Evolutionary conservation across 768 basidiomycete genomes (phyloP).

Genomic region (Cystobasidium tubakii): DNA sequence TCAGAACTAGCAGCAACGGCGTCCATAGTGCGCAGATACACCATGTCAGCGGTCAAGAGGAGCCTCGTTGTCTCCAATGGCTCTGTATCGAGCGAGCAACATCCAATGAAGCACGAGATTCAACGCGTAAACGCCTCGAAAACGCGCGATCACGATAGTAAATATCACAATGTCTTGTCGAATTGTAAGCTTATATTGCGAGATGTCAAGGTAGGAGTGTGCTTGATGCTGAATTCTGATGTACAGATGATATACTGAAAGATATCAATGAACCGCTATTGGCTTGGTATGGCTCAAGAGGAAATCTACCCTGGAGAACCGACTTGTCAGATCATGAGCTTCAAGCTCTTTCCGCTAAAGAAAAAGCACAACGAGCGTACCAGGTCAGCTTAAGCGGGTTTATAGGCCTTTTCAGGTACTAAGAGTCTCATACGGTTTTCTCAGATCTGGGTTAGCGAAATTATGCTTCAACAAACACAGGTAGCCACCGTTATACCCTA

Average conservation of each 20-base stretch:
- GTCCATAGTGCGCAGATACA: neutral
- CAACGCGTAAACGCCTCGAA: conserved; percentile 20
- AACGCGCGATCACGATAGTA: conserved; percentile 22
- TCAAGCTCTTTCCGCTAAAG: conserved; percentile 55
- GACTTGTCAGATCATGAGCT: conserved; percentile 56
- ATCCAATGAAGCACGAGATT: conserved; percentile 1
- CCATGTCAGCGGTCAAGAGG: conserved; percentile 35
- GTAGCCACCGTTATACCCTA: conserved; percentile 90
- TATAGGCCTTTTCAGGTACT: neutral
- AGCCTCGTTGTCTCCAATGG: neutral
- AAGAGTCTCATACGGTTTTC: conserved; percentile 50
- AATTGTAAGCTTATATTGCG: neutral
- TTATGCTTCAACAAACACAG: conserved; percentile 96
- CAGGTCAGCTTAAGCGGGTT: conserved; percentile 56
- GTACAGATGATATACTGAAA: conserved; percentile 11
- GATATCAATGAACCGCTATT: conserved; percentile 22
- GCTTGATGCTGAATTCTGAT: neutral
- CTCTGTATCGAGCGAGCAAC: neutral
- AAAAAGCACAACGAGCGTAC: conserved; percentile 78
- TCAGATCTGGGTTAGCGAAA: conserved; percentile 73
- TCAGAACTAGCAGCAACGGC: neutral
- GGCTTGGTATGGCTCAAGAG: conserved; percentile 46
- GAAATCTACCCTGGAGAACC: conserved; percentile 88
- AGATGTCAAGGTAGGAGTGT: neutral
- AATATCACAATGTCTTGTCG: conserved; percentile 14